Percentiles rank a stretch among this genome's conserved stretches.
Conservation (phyloP, 1,284 basidiomycete genomes). For the Rhodotorula sp. region DNA sequence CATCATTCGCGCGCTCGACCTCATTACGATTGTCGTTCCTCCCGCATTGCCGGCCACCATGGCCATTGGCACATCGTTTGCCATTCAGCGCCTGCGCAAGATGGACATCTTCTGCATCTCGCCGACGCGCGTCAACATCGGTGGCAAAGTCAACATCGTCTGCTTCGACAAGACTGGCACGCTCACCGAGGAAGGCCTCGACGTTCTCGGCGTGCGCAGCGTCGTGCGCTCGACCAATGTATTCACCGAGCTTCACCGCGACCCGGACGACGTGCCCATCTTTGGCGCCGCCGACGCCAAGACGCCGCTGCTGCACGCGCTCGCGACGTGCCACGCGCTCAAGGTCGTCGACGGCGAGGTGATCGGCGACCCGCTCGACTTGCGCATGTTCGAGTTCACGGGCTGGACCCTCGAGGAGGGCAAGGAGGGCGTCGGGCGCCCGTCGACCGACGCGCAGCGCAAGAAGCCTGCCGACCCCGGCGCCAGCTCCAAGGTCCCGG, state of each 20-base stretch:
- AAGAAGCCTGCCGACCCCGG: constrained; percentile 49
- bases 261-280: constrained; percentile 80
- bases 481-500: constrained; percentile 55
- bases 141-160: constrained; percentile 94
- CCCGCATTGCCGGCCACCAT: constrained; percentile 96
- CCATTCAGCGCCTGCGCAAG: constrained; percentile 84
- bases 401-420: constrained; percentile 94
- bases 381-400: constrained; percentile 87
- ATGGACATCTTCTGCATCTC: constrained; percentile 94
- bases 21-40: constrained; percentile 98
- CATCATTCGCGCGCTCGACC: constrained; percentile 84
- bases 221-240: constrained; percentile 68
- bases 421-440: constrained; percentile 49
- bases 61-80: constrained; percentile 96
- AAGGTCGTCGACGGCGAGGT: constrained; percentile 86
- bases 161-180: constrained; percentile 99
- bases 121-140: constrained; percentile 92
- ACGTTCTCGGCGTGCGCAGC: constrained; percentile 87
- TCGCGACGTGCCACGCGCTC: constrained; percentile 94
- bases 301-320: constrained; percentile 82
- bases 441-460: constrained; percentile 14
- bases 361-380: constrained; percentile 93
- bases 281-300: constrained; percentile 63
- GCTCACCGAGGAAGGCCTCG: constrained; percentile 94
- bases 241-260: constrained; percentile 88